These are phyloP conservation scores for Thermomyces lanuginosus DNA, from an alignment of 2,329 filamentous ascomycete genomes.

Conservation along the genomic window DNA sequence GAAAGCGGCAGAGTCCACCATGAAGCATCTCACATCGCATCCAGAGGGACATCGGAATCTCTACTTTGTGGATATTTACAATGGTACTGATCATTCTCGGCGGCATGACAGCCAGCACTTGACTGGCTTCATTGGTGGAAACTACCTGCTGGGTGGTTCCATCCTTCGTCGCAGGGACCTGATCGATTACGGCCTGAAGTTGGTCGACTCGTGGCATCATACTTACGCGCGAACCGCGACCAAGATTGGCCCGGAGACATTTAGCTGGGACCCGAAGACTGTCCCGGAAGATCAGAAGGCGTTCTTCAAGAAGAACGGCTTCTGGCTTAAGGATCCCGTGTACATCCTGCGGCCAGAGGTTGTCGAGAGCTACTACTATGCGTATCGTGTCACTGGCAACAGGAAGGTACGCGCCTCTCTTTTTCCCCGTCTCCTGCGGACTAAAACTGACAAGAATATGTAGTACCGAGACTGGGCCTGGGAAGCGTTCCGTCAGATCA, in stretches of 20 bases:
- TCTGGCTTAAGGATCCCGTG: constrained; percentile 45
- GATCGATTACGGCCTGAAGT: constrained; percentile 53
- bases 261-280: constrained; percentile 43
- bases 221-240: constrained; percentile 56
- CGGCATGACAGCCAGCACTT: constrained; percentile 37
- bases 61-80: constrained; percentile 41
- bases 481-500: constrained; percentile 57
- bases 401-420: constrained; percentile 26
- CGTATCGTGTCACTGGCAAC: constrained; percentile 63
- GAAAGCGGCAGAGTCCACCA: constrained; percentile 57
- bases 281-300: constrained; percentile 31
- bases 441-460: background rate
- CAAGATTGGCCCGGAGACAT: constrained; percentile 60
- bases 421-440: background rate
- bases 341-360: constrained; percentile 69
- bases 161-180: constrained; percentile 51
- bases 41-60: constrained; percentile 51
- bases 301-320: constrained; percentile 54
- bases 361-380: constrained; percentile 73
- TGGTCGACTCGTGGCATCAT: constrained; percentile 56
- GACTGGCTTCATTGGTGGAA: constrained; percentile 71
- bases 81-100: constrained; percentile 20
- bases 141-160: constrained; percentile 66
- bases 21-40: constrained; percentile 52
- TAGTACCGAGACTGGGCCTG: constrained; percentile 70